Percentiles rank a stretch among this genome's conserved stretches.
Conservation (phyloP, 345 rosid genomes). For the Populus tremula region DNA sequence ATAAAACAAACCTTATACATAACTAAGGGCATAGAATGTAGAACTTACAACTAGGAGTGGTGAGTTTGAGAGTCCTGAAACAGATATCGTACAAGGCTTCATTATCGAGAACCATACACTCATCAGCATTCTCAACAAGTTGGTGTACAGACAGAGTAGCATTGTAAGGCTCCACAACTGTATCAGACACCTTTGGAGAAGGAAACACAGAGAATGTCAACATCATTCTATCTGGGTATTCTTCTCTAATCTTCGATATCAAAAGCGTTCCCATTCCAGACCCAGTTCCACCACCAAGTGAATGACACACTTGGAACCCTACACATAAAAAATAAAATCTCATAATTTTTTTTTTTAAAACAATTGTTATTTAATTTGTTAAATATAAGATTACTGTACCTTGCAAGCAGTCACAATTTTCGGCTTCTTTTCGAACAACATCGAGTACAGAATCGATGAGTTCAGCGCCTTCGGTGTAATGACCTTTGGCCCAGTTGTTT, state of each 20-base stretch:
- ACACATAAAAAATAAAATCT: background rate
- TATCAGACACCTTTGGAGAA: constrained; percentile 29
- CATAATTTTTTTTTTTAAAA: too few species aligned
- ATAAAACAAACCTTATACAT: background rate
- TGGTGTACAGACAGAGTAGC: constrained; percentile 31
- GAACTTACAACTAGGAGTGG: constrained; percentile 29
- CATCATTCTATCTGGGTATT: constrained; percentile 33
- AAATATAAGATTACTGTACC: background rate
- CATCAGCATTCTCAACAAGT: constrained; percentile 31
- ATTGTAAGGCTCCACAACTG: constrained; percentile 35
- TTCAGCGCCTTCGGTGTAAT: constrained; percentile 33
- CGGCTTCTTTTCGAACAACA: constrained; percentile 31
- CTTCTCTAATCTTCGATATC: constrained; percentile 31
- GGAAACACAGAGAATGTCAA: constrained; percentile 31
- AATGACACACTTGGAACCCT: constrained; percentile 33
- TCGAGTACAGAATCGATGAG: constrained; percentile 31
- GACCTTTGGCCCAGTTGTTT: constrained; percentile 29
- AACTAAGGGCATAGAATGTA: background rate
- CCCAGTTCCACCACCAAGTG: constrained; percentile 34
- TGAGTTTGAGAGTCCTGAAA: constrained; percentile 30
- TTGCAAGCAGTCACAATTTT: constrained; percentile 31
- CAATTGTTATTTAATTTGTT: background rate
- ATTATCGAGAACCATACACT: constrained; percentile 33
- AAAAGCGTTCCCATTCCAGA: constrained; percentile 33
- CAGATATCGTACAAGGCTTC: constrained; percentile 30